Conservation (phyloP, 139 green algal genomes). For the Tetradesmus obliquus region DNA sequence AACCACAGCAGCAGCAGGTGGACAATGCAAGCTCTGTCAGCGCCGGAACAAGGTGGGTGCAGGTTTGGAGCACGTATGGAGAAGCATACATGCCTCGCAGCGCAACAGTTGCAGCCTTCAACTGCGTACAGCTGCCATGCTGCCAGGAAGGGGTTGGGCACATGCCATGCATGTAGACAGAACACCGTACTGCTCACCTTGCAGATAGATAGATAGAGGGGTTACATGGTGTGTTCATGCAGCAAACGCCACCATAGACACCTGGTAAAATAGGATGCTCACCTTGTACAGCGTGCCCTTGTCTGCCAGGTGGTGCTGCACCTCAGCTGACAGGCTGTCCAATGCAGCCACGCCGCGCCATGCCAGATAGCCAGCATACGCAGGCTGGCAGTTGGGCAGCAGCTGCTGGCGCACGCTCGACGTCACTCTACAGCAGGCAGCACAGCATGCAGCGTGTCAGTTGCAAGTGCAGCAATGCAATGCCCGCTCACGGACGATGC, state of each 20-base stretch:
- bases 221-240: too few species aligned
- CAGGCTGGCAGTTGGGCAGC: slow-evolving; percentile 28
- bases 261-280: too few species aligned
- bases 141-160: too few species aligned
- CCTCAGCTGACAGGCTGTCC: slow-evolving; percentile 20
- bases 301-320: slow-evolving; percentile 21
- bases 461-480: not conserved
- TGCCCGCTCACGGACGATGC: too few species aligned
- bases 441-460: not conserved
- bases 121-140: too few species aligned
- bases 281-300: slow-evolving; percentile 44
- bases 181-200: too few species aligned
- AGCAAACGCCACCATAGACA: too few species aligned
- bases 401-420: slow-evolving; percentile 15
- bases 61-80: not conserved
- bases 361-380: slow-evolving; percentile 36
- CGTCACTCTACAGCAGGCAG: not conserved
- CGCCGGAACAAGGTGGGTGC: not conserved
- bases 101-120: not conserved
- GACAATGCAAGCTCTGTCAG: not conserved
- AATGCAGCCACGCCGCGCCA: slow-evolving; percentile 4
- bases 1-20: not conserved
- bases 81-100: too few species aligned
- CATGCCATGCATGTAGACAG: too few species aligned
- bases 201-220: not conserved